Evolutionary conservation across 2,329 filamentous ascomycete genomes (phyloP).

Genomic region (Aspergillus texensis): DNA sequence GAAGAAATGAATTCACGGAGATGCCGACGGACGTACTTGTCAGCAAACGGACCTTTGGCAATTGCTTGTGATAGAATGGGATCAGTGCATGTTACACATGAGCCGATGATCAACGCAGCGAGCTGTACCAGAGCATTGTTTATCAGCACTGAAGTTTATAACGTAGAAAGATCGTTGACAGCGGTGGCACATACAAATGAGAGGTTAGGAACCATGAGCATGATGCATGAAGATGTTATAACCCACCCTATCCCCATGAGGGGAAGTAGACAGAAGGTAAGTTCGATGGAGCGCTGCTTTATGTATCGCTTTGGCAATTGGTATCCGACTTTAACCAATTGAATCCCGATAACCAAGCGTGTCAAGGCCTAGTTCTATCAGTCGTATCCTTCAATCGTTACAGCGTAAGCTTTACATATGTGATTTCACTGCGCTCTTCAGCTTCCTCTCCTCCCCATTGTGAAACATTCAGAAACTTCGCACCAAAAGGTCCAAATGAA

Average conservation of each 20-base stretch:
- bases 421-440: slow-evolving; percentile 42
- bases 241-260: slow-evolving; percentile 67
- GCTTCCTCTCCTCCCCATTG: slow-evolving; percentile 39
- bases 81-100: slow-evolving; percentile 65
- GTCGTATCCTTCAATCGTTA: neutral
- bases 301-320: slow-evolving; percentile 63
- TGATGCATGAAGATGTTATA: slow-evolving; percentile 58
- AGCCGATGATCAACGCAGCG: slow-evolving; percentile 60
- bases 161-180: neutral
- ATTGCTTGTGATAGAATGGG: slow-evolving; percentile 65
- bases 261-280: slow-evolving; percentile 59
- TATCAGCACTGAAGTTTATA: neutral
- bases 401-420: slow-evolving; percentile 37
- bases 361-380: slow-evolving; percentile 46
- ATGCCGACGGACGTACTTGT: slow-evolving; percentile 61
- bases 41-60: slow-evolving; percentile 64
- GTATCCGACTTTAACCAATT: slow-evolving; percentile 66
- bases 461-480: slow-evolving; percentile 55
- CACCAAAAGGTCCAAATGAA: slow-evolving; percentile 56
- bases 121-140: slow-evolving; percentile 36
- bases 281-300: slow-evolving; percentile 53
- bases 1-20: slow-evolving; percentile 65
- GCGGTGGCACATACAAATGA: slow-evolving; percentile 41
- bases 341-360: slow-evolving; percentile 64
- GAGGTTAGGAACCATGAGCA: slow-evolving; percentile 58